These are phyloP conservation scores for Rhizodiscina lignyota DNA, from an alignment of 495 filamentous ascomycete species.

Conservation along the genomic window DNA sequence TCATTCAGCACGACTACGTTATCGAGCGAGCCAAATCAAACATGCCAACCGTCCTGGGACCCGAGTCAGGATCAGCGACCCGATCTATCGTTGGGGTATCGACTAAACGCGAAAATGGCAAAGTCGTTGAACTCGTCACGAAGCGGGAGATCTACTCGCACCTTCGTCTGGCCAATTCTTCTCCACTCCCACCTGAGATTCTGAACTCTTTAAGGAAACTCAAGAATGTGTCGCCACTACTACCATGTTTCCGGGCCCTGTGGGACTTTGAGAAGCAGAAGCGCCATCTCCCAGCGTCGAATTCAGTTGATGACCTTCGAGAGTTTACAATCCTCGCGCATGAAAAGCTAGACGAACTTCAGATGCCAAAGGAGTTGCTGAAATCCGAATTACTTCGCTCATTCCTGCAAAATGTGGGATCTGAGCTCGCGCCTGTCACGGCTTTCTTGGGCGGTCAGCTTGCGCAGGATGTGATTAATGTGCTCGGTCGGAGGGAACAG, in stretches of 20 bases:
- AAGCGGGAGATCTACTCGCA: slow-evolving; percentile 83
- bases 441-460: slow-evolving; percentile 81
- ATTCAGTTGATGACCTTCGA: slow-evolving; percentile 35
- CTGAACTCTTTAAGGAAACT: slow-evolving; percentile 46
- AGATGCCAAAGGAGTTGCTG: slow-evolving; percentile 60
- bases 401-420: slow-evolving; percentile 66
- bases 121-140: slow-evolving; percentile 68
- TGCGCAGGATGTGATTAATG: slow-evolving; percentile 94
- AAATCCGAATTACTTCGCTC: slow-evolving; percentile 60
- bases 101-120: slow-evolving; percentile 53
- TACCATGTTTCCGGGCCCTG: slow-evolving; percentile 65
- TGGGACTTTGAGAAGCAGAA: slow-evolving; percentile 56
- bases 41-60: slow-evolving; percentile 38
- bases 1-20: slow-evolving; percentile 74
- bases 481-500: slow-evolving; percentile 75
- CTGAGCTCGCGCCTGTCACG: slow-evolving; percentile 72
- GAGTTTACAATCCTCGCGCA: slow-evolving; percentile 56
- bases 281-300: slow-evolving; percentile 35
- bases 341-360: slow-evolving; percentile 56
- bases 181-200: slow-evolving; percentile 54
- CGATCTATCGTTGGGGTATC: slow-evolving; percentile 54
- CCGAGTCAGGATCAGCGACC: slow-evolving; percentile 48
- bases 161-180: slow-evolving; percentile 59
- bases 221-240: slow-evolving; percentile 58
- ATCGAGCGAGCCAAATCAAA: slow-evolving; percentile 76